These are phyloP conservation scores for Crithidia fasciculata DNA, from an alignment of 208 protist genomes.

Conservation along the genomic window DNA sequence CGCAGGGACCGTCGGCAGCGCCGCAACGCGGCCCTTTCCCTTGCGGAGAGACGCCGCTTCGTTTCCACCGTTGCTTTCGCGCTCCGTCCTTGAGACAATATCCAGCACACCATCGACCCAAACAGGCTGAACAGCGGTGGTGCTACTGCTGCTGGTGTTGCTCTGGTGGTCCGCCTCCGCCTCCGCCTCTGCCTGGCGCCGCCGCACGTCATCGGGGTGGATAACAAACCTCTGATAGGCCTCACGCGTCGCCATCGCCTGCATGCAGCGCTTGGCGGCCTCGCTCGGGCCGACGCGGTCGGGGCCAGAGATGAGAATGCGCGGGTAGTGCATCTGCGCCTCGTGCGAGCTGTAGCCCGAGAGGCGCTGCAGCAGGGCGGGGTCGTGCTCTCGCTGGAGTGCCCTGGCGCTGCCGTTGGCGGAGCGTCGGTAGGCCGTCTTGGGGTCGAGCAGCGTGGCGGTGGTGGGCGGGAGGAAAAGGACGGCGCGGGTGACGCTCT, in stretches of 20 bases:
- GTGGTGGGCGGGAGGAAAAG: slow-evolving; percentile 21
- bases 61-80: neutral
- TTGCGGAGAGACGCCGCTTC: no score
- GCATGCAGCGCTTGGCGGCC: slow-evolving; percentile 44
- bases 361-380: slow-evolving; percentile 17
- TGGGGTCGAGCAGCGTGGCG: slow-evolving; percentile 1
- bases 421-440: slow-evolving; percentile 5
- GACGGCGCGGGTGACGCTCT: slow-evolving; percentile 2
- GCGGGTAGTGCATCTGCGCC: slow-evolving; percentile 57
- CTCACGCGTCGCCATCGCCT: slow-evolving; percentile 39
- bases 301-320: slow-evolving; percentile 76
- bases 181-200: neutral
- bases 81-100: neutral
- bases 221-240: slow-evolving; percentile 57
- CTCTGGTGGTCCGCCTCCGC: no score
- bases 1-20: slow-evolving; percentile 22
- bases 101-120: slow-evolving; percentile 31
- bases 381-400: slow-evolving; percentile 20
- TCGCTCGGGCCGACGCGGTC: slow-evolving; percentile 27
- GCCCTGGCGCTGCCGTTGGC: slow-evolving; percentile 10
- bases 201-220: neutral
- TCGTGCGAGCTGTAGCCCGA: slow-evolving; percentile 25
- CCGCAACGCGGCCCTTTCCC: neutral
- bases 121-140: neutral
- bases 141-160: neutral